Percentiles rank a stretch among this genome's conserved stretches.
Evolutionary conservation across 1,284 basidiomycete genomes (phyloP).

Genomic region (Naganishia liquefaciens): DNA sequence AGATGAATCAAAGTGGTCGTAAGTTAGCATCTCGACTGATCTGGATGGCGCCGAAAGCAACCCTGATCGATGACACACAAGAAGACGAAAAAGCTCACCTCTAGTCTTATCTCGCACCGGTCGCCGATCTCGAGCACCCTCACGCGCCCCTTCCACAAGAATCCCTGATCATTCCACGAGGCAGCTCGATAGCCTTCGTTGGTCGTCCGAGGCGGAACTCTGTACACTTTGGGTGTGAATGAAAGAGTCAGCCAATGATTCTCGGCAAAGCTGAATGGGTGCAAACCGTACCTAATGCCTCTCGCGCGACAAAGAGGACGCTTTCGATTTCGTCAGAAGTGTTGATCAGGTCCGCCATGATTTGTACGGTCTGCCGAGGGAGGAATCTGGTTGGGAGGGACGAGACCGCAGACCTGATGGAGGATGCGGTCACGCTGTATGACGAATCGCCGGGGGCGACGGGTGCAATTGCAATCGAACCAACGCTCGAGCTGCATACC

Average conservation of each 20-base stretch:
- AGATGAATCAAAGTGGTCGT: neutral
- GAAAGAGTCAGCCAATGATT: too few relatives aligned
- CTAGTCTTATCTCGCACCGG: conserved; percentile 51
- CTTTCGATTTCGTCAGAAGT: conserved; percentile 52
- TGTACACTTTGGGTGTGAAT: conserved; percentile 47
- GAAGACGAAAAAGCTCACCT: conserved; percentile 36
- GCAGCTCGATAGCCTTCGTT: conserved; percentile 53
- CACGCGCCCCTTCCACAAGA: conserved; percentile 54
- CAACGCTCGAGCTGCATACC: neutral
- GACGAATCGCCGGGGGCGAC: neutral
- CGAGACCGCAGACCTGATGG: neutral
- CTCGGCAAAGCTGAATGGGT: neutral
- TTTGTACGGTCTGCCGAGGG: neutral
- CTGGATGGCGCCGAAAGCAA: neutral
- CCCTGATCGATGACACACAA: neutral
- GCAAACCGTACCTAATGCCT: conserved; percentile 52
- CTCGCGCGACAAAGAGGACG: conserved; percentile 52
- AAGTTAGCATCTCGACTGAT: neutral
- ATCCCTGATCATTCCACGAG: conserved; percentile 51
- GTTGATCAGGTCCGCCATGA: conserved; percentile 9
- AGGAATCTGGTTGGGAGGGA: neutral
- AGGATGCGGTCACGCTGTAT: neutral
- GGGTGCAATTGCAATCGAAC: neutral
- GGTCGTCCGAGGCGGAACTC: conserved; percentile 52
- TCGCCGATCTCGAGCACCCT: conserved; percentile 50